Conservation (phyloP, 768 basidiomycete species). For the Tubosaeta brunneosetosa region DNA sequence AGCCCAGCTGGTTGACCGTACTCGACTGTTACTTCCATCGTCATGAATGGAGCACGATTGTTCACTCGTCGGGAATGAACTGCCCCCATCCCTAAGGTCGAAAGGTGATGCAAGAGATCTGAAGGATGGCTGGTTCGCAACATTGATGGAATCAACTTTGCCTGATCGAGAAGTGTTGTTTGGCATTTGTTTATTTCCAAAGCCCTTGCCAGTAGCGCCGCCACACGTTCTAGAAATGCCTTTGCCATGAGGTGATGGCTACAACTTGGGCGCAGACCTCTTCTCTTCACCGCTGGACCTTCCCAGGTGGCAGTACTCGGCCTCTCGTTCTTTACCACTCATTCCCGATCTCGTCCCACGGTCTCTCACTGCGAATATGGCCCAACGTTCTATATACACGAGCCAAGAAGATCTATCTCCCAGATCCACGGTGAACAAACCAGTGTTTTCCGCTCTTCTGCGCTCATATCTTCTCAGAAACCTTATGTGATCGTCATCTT, state of each 20-base stretch:
- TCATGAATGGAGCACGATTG: too few species aligned
- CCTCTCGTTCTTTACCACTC: background rate
- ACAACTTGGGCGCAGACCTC: background rate
- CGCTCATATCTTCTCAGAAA: background rate
- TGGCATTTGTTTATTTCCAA: conserved; percentile 9
- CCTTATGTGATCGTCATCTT: conserved; percentile 27
- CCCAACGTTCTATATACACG: background rate
- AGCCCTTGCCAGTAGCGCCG: conserved; percentile 5
- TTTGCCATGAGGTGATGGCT: conserved; percentile 15
- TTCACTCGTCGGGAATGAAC: too few species aligned
- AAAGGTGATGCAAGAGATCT: too few species aligned
- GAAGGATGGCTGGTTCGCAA: too few species aligned
- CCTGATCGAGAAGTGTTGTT: too few species aligned
- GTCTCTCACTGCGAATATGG: background rate
- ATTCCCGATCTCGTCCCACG: background rate
- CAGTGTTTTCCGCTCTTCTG: background rate
- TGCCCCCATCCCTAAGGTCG: too few species aligned
- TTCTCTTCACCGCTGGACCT: background rate
- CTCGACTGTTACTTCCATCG: too few species aligned
- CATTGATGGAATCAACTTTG: too few species aligned
- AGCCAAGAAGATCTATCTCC: background rate
- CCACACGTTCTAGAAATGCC: background rate
- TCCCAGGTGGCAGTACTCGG: background rate
- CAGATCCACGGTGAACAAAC: background rate
- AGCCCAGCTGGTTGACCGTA: too few species aligned